A percentile compares a stretch with the other conserved stretches of the same genome.
These are phyloP conservation scores for Apiospora arundinis DNA, from an alignment of 2,329 filamentous ascomycete genomes.

Conservation along the genomic window DNA sequence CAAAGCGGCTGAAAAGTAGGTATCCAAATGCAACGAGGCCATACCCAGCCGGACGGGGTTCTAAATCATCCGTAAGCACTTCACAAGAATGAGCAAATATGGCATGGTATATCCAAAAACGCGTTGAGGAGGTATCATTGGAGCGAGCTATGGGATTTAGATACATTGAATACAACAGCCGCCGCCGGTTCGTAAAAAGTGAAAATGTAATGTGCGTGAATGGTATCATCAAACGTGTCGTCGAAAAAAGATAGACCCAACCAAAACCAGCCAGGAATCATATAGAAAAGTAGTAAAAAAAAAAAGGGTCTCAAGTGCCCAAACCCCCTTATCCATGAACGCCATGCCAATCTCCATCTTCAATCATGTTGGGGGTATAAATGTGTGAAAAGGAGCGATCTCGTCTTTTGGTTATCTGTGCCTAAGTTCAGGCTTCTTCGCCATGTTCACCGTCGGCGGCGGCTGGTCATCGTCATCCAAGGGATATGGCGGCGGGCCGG, in stretches of 20 bases:
- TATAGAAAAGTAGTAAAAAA: background rate
- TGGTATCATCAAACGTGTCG: conserved; percentile 31
- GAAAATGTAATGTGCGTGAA: conserved; percentile 24
- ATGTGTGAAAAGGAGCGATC: background rate
- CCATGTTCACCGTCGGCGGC: conserved; percentile 84
- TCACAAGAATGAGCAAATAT: background rate
- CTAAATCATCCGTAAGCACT: too few species aligned
- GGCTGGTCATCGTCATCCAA: conserved; percentile 73
- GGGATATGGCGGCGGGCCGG: conserved; percentile 74
- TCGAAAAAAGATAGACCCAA: conserved; percentile 22
- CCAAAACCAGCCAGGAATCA: conserved; percentile 26
- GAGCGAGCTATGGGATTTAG: background rate
- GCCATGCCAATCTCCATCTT: conserved; percentile 5
- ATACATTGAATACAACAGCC: background rate
- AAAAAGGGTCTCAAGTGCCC: background rate
- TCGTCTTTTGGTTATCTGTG: conserved; percentile 47
- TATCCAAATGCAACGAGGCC: too few species aligned
- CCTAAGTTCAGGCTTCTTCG: conserved; percentile 79
- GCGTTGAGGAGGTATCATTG: background rate
- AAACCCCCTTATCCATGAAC: background rate
- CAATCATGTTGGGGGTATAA: background rate
- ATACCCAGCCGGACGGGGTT: too few species aligned
- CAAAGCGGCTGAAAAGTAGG: too few species aligned
- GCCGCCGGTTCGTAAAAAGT: background rate
- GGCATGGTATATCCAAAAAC: background rate